Evolutionary conservation across 139 green algal genomes (phyloP).

Genomic region (Tetraselmis striata): DNA sequence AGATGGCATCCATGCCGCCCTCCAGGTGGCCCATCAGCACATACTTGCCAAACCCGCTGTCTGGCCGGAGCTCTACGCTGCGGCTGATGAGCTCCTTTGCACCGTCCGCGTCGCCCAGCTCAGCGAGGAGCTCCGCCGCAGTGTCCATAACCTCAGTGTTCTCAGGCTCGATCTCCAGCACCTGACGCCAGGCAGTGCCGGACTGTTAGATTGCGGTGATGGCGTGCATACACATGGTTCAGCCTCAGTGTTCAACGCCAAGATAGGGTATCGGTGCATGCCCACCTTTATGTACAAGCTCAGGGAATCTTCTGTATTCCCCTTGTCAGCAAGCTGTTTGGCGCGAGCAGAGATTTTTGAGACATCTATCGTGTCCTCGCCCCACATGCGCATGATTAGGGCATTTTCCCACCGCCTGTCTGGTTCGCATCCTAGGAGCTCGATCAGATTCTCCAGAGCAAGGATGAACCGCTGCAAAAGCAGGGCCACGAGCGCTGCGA

Average conservation of each 20-base stretch:
- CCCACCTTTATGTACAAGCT: slow-evolving; percentile 10
- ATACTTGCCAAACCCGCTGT: slow-evolving; percentile 3
- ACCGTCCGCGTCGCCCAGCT: slow-evolving; percentile 12
- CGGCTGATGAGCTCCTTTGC: slow-evolving; percentile 11
- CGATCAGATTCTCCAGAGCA: slow-evolving; percentile 9
- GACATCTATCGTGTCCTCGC: neutral
- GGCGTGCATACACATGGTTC: too few relatives aligned
- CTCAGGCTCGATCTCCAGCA: slow-evolving; percentile 15
- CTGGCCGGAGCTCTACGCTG: slow-evolving; percentile 8
- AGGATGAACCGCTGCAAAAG: slow-evolving; percentile 5
- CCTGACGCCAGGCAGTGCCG: neutral
- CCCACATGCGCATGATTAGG: neutral
- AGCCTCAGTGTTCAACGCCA: too few relatives aligned
- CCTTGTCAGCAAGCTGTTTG: slow-evolving; percentile 1
- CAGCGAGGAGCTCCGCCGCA: slow-evolving; percentile 13
- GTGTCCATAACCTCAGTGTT: slow-evolving; percentile 10
- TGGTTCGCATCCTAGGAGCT: slow-evolving; percentile 11
- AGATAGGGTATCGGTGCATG: too few relatives aligned
- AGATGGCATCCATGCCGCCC: slow-evolving; percentile 4
- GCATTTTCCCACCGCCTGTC: neutral
- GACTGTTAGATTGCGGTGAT: neutral
- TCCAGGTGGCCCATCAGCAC: slow-evolving; percentile 20
- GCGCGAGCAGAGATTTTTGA: neutral
- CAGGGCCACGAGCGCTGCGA: neutral
- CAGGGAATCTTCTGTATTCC: slow-evolving; percentile 6